Conservation (phyloP, 345 rosid species). For the Gossypium raimondii region DNA sequence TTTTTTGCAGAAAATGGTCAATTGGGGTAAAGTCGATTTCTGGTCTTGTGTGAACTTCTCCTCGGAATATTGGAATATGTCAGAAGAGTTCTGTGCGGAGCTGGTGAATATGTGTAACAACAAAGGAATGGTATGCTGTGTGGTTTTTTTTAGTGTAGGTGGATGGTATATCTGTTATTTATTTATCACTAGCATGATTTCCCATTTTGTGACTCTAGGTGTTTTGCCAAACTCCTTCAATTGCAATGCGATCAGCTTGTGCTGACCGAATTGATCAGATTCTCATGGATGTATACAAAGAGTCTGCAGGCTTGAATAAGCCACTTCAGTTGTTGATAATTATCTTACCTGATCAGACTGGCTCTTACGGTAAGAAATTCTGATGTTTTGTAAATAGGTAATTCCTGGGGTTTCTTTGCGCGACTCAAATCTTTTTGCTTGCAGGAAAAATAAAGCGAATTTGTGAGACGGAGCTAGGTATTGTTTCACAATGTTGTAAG, state of each 20-base stretch:
- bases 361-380: conserved; percentile 49
- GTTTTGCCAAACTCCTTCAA: conserved; percentile 33
- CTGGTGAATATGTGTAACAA: conserved; percentile 53
- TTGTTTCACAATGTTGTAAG: conserved; percentile 72
- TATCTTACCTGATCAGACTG: conserved; percentile 57
- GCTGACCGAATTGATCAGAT: conserved; percentile 44
- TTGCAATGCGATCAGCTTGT: conserved; percentile 28
- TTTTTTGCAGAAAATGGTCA: conserved; percentile 65
- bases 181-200: background rate
- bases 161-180: background rate
- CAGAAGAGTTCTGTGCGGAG: conserved; percentile 35
- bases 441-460: conserved; percentile 57
- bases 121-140: conserved; percentile 62
- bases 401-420: background rate
- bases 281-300: conserved; percentile 35
- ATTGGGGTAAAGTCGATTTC: conserved; percentile 53
- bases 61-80: background rate
- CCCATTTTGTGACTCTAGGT: conserved; percentile 21
- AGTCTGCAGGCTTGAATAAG: conserved; percentile 8
- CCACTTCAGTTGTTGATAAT: conserved; percentile 55
- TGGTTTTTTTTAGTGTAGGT: background rate
- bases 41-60: conserved; percentile 75
- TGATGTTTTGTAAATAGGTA: background rate
- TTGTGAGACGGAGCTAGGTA: conserved; percentile 73
- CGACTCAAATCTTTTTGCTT: background rate